These are phyloP conservation scores for Chaetomiaceae sp. DNA, from an alignment of 2,329 filamentous ascomycete genomes.

Conservation along the genomic window DNA sequence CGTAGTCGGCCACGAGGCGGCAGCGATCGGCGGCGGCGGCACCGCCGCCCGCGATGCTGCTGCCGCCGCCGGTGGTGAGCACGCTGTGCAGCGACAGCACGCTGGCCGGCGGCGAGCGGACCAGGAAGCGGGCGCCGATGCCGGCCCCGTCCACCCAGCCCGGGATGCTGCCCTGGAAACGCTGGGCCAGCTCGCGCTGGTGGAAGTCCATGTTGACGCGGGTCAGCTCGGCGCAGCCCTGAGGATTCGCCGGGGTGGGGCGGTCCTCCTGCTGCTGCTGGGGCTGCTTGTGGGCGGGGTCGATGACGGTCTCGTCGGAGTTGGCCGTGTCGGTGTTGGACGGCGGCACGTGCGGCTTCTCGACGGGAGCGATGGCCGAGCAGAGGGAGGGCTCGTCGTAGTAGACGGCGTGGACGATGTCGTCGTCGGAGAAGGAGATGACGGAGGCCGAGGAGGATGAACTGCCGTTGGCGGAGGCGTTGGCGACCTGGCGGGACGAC, in stretches of 20 bases:
- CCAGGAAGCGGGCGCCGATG: constrained; percentile 2
- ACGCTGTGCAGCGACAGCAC: neutral
- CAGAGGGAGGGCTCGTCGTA: neutral
- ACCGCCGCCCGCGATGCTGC: constrained; percentile 2
- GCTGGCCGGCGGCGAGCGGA: neutral
- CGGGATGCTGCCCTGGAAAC: constrained; percentile 3
- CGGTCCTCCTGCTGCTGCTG: neutral
- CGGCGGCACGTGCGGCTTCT: constrained; percentile 1
- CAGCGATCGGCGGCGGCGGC: neutral
- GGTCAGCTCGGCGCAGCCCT: constrained; percentile 5
- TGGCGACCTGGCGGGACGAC: constrained; percentile 18
- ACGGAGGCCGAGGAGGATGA: neutral
- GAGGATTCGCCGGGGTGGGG: neutral
- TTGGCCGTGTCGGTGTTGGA: constrained; percentile 15
- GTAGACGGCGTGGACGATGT: neutral
- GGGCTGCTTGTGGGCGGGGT: neutral
- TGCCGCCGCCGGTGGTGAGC: too few species aligned
- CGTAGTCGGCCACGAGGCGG: too few species aligned
- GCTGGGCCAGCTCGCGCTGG: constrained; percentile 8
- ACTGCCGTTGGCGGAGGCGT: constrained; percentile 9
- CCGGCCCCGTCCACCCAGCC: constrained; percentile 15
- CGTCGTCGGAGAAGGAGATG: neutral
- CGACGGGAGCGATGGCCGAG: neutral
- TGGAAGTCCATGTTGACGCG: constrained; percentile 7
- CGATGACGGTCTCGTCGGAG: constrained; percentile 11